Evolutionary conservation across 352 stramenopile genomes (phyloP).

Genomic region (Phytopythium mirpurense): DNA sequence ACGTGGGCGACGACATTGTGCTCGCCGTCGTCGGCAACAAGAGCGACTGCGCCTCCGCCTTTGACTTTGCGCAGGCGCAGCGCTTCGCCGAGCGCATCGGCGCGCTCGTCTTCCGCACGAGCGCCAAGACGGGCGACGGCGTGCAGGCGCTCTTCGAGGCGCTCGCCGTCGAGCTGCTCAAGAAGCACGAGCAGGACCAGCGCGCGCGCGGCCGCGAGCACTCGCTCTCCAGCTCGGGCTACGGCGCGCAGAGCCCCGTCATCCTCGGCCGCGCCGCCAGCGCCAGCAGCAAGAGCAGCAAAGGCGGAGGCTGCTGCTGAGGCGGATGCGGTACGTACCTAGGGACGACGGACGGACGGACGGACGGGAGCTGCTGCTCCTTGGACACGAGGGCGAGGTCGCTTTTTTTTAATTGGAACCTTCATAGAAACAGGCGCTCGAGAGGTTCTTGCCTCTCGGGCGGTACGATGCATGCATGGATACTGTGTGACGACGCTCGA

Average conservation of each 20-base stretch:
- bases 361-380: too few species aligned
- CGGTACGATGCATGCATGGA: too few species aligned
- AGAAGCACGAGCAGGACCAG: conserved; percentile 68
- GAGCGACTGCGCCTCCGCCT: conserved; percentile 55
- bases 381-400: too few species aligned
- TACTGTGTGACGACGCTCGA: too few species aligned
- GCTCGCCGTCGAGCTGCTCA: conserved; percentile 64
- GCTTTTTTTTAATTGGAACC: not conserved
- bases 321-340: too few species aligned
- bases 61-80: conserved; percentile 68
- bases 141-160: conserved; percentile 73
- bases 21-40: conserved; percentile 84
- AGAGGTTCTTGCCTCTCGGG: too few species aligned
- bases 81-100: conserved; percentile 76
- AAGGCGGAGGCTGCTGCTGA: conserved; percentile 35
- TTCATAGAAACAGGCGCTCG: conserved; percentile 2
- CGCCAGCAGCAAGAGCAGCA: conserved; percentile 18
- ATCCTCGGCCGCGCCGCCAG: conserved; percentile 26
- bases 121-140: conserved; percentile 76
- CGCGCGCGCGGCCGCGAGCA: conserved; percentile 39
- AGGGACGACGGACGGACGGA: conserved; percentile 5
- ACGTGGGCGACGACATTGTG: conserved; percentile 78
- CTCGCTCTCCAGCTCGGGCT: conserved; percentile 23
- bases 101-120: conserved; percentile 77
- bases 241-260: conserved; percentile 26